These are phyloP conservation scores for Corymbia calophylla DNA, from an alignment of 441 rosid genomes.

Conservation along the genomic window DNA sequence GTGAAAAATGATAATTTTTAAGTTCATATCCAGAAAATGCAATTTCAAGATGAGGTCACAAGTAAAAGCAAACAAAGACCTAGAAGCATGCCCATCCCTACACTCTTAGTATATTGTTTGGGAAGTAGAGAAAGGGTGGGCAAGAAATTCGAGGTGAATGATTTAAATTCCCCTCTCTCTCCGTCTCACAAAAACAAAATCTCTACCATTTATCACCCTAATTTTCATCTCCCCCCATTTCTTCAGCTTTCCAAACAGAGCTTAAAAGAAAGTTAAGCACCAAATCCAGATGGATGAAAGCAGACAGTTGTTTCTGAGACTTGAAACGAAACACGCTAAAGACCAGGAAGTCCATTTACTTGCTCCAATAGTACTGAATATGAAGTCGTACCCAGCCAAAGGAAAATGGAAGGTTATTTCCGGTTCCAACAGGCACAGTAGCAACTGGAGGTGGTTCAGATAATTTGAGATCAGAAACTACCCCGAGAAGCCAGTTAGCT, in stretches of 20 bases:
- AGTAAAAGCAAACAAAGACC: neutral
- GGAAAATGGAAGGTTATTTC: conserved; percentile 50
- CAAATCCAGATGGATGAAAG: neutral
- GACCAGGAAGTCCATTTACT: neutral
- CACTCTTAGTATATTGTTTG: neutral
- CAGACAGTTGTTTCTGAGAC: neutral
- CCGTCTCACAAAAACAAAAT: neutral
- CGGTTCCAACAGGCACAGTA: conserved; percentile 47
- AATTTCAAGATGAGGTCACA: neutral
- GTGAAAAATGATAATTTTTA: neutral
- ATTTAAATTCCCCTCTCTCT: neutral
- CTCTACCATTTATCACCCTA: neutral
- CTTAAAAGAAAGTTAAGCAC: neutral
- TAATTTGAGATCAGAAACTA: conserved; percentile 40
- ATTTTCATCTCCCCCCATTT: neutral
- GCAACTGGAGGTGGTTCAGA: conserved; percentile 38
- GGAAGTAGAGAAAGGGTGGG: neutral
- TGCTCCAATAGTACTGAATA: neutral
- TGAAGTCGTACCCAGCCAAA: conserved; percentile 43
- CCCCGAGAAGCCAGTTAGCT: conserved; percentile 47
- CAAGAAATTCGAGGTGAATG: neutral
- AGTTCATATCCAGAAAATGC: neutral
- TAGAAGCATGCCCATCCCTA: neutral
- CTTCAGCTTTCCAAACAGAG: neutral
- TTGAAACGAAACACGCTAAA: neutral